Base-by-base conservation (phyloP, 176 grass and related monocot genomes). In the Oryza brachyantha region DNA sequence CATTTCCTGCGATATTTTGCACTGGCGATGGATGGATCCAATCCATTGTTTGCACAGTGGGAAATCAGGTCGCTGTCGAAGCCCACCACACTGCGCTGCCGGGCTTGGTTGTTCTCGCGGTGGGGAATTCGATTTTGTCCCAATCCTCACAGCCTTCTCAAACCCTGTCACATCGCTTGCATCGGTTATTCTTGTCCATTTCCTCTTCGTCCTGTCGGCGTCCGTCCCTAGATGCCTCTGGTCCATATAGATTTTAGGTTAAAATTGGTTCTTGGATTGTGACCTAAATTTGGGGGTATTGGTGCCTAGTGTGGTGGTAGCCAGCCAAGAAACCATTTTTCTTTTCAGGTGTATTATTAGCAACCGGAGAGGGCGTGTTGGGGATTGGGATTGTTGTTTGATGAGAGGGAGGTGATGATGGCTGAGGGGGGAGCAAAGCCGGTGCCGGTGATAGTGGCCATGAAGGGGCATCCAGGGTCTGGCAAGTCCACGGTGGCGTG, bases 391-490 rank as follows among this genome's bases (percentile, higher is more conserved):
- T 50, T 32, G 16, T 66, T 57, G 36, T 11, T 66, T 27, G 45
- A 31, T 50, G 29, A 50, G 68, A 26, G 69, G 35, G n/a, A n/a
- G n/a, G 70, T 14, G 29, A 7, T 14, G 35, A 88, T 84, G 81
- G 81, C 64, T 16, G 43, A 43, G 42, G 86, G 68, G 28, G 64
- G 45, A 32, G 21, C 69, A 27, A 62, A 7, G 29, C 11, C 61
- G 43, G 13, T 17, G 14, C 3, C 21, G 72, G 64, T 88, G 72
- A 83, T 94, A 76, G 88, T 93, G 72, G 90, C 87, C 37, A 93
- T 98, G 95, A 98, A 98, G 66, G 95, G 95, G 8, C 95, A 98
- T 63, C 92, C 90, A 0, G 95, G 92, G 29, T 92, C 92, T 1
- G 95, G 95, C 41, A 98, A 98, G 78, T 94, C 95, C 41, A 98